phyloP scores from a whole-genome alignment of 2,329 filamentous ascomycete species.

The Ophiostoma triangulosporum region DNA sequence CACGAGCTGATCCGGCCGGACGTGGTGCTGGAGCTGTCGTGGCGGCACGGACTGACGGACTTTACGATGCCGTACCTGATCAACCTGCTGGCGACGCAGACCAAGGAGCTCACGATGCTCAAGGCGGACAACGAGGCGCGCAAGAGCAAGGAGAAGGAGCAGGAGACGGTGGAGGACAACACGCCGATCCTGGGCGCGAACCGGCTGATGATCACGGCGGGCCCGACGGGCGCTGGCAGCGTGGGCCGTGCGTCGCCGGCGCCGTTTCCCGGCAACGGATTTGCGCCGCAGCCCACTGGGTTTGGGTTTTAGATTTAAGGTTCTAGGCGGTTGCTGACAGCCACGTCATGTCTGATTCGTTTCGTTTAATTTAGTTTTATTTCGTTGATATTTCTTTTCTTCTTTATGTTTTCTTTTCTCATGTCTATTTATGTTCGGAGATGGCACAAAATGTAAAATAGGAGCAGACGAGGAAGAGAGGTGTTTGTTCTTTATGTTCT shows the following conservation, averaged over 20 bases:
- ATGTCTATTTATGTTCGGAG: not conserved
- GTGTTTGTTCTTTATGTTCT: not conserved
- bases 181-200: constrained; percentile 83
- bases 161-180: constrained; percentile 76
- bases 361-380: constrained; percentile 6
- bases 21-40: constrained; percentile 87
- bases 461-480: not conserved
- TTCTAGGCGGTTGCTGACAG: too few relatives aligned
- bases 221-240: constrained; percentile 33
- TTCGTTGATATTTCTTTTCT: constrained; percentile 9
- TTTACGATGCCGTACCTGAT: constrained; percentile 99
- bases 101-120: constrained; percentile 65
- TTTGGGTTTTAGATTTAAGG: constrained; percentile 41
- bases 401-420: not conserved
- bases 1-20: constrained; percentile 94
- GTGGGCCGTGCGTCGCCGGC: constrained; percentile 44
- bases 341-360: too few relatives aligned
- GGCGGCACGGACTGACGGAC: constrained; percentile 86
- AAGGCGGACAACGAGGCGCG: constrained; percentile 85
- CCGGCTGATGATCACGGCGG: constrained; percentile 91
- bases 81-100: constrained; percentile 89
- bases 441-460: not conserved
- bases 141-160: constrained; percentile 25
- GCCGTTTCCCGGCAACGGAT: constrained; percentile 73
- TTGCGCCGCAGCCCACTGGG: constrained; percentile 78